Evolutionary conservation across 305 asterid genomes (phyloP).

Genomic region (Striga hermonthica): DNA sequence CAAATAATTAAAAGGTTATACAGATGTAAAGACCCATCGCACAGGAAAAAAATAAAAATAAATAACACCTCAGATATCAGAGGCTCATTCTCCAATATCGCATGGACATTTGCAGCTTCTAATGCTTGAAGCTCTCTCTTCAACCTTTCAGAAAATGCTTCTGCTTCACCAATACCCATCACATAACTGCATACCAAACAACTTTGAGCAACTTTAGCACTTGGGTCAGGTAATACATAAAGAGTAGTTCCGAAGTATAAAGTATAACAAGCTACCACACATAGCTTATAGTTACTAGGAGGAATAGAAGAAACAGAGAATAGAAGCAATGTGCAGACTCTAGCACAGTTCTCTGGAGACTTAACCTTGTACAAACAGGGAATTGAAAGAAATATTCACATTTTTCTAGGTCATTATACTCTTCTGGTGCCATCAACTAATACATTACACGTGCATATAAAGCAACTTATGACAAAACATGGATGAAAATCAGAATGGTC

Average conservation of each 20-base stretch:
- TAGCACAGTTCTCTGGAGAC: too few relatives aligned
- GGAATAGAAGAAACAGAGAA: neutral
- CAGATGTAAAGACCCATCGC: conserved; percentile 27
- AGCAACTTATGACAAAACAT: too few relatives aligned
- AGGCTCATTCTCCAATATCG: conserved; percentile 92
- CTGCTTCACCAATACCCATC: conserved; percentile 99
- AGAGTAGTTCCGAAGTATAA: neutral
- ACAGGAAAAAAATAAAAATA: conserved; percentile 21
- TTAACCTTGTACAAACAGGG: too few relatives aligned
- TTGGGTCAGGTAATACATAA: conserved; percentile 16
- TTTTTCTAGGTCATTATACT: too few relatives aligned
- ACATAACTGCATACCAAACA: conserved; percentile 69
- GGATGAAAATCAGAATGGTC: too few relatives aligned
- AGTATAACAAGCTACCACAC: neutral
- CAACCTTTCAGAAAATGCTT: conserved; percentile 95
- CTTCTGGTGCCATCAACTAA: too few relatives aligned
- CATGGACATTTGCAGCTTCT: conserved; percentile 98
- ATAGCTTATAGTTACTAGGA: neutral
- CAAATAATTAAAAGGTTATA: conserved; percentile 18
- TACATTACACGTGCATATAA: too few relatives aligned
- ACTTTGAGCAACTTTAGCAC: conserved; percentile 28
- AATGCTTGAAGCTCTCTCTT: conserved; percentile 97
- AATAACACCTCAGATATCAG: conserved; percentile 67
- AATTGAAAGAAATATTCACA: too few relatives aligned
- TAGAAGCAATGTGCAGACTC: neutral